Base-by-base conservation (phyloP, 345 rosid species). In the Crucihimalaya himalaica region DNA sequence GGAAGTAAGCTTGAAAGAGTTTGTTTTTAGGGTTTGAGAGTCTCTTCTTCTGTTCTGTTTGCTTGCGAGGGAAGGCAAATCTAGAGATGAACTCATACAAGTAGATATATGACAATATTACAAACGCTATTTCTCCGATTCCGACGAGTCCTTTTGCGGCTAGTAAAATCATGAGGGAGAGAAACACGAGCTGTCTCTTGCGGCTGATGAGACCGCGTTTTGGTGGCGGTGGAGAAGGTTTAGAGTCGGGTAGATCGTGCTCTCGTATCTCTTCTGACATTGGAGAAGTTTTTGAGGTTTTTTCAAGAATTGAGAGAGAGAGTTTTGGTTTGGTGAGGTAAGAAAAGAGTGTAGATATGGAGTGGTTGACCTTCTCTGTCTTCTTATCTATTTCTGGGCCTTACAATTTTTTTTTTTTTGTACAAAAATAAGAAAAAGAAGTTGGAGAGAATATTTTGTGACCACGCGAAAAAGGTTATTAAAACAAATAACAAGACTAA, bases 61-160 rank as follows among this genome's bases (percentile, higher is more conserved):
- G 76, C 53, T 73, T 67, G 52, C 57, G 31, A 6, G 95, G 90
- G 73, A 89, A 94, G 70, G 97, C 86, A 55, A 84, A 71, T 46
- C 55, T 70, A 3, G 92, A 74, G 61, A 91, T 74, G 78, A 94
- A 83, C 55, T 56, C 76, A 79, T 73, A 85, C 68, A 91, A 64
- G 82, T 94, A 94, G 25, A 80, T 19, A 55, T 80, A n/a, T 54
- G 87, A 84, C 5, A 85, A 59, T 58, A 78, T 71, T 5, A 87
- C 83, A 76, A 93, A 93, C 45, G 75, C 85, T 3, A 88, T 39
- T 70, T 93, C 98, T 71, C 78, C 79, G 25, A 62, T 68, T 39
- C 86, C 79, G 2, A 88, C 86, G 79, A 87, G 72, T 78, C 94
- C 87, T 51, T 86, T 86, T n/a, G 92, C 88, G 7, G 86, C 64